These are phyloP conservation scores for Pseudophaeomoniella oleicola DNA, from an alignment of 2,329 filamentous ascomycete species.

Conservation along the genomic window DNA sequence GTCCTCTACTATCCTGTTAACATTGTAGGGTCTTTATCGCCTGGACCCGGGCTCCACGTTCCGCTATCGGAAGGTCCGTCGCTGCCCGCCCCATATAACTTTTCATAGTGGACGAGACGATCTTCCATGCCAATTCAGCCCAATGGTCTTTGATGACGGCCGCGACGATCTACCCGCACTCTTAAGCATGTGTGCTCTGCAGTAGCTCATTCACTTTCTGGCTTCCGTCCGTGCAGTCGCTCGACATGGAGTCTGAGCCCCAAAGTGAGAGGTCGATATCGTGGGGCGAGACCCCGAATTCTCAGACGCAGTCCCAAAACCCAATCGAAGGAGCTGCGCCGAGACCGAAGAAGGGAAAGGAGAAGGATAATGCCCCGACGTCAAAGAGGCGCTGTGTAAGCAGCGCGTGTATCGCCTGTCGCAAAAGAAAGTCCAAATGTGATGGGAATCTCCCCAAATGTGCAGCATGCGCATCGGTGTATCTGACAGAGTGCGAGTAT, in stretches of 20 bases:
- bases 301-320: background rate
- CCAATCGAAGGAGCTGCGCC: background rate
- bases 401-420: conserved; percentile 71
- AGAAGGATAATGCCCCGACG: conserved; percentile 14
- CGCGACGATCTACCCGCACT: too few species aligned
- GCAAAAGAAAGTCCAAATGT: conserved; percentile 72
- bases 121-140: too few species aligned
- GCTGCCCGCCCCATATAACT: too few species aligned
- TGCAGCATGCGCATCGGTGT: conserved; percentile 90
- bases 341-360: conserved; percentile 14
- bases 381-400: conserved; percentile 63
- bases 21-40: too few species aligned
- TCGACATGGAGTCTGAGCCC: background rate
- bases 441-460: conserved; percentile 85
- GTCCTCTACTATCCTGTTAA: too few species aligned
- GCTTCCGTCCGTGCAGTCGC: too few species aligned
- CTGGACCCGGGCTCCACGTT: too few species aligned
- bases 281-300: background rate
- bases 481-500: conserved; percentile 65
- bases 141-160: too few species aligned
- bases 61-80: too few species aligned
- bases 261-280: background rate
- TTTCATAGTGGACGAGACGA: too few species aligned
- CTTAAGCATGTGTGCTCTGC: too few species aligned
- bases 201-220: too few species aligned